Evolutionary conservation across 768 basidiomycete genomes (phyloP), one percentile per base, ranked within the genome.

Genomic region (Suillus lakei): DNA sequence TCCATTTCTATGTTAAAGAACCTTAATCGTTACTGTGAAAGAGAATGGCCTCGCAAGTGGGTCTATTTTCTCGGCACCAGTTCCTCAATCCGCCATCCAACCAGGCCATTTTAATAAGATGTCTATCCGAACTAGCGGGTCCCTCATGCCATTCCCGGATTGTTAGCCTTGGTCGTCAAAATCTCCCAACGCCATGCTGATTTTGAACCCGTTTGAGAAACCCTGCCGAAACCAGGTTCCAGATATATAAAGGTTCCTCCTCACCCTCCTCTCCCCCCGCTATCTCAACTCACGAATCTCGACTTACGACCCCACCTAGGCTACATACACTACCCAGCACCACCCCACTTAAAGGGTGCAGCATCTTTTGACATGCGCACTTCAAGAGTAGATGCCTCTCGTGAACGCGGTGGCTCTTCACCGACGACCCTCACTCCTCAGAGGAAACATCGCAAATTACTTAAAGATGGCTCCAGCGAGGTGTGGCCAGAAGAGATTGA

Each of bases 401-500:
- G 72, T 64, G 75, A 76, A 58, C 9, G 67, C 0, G 75, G 78
- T 28, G 0, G 55, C n/a, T n/a, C n/a, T n/a, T n/a, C n/a, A n/a
- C n/a, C n/a, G 8, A 77, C 70, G 56, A 73, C 71, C 46, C 76
- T 76, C 66, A 93, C 91, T 1, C 91, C 92, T 23, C 89, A 90
- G 74, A 84, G 92, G 64, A 93, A 93, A 69, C 92, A 93, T 78
- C 84, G 90, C 71, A 94, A 93, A 76, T 89, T 93, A 67, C 82
- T 94, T 78, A 93, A 92, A 75, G 91, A 93, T 69, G 92, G 92
- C 72, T 83, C 84, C 44, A 80, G 78, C 72, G 92, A 93, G 70
- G 92, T 94, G 60, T 94, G 92, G 92, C 92, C 92, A 60, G 91
- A 93, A 75, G 77, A 81, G 63, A 84, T 93, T 71, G 92, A 94